Base-by-base conservation (phyloP, 202 grass and related monocot species). In the Cymbopogon flexuosus region DNA sequence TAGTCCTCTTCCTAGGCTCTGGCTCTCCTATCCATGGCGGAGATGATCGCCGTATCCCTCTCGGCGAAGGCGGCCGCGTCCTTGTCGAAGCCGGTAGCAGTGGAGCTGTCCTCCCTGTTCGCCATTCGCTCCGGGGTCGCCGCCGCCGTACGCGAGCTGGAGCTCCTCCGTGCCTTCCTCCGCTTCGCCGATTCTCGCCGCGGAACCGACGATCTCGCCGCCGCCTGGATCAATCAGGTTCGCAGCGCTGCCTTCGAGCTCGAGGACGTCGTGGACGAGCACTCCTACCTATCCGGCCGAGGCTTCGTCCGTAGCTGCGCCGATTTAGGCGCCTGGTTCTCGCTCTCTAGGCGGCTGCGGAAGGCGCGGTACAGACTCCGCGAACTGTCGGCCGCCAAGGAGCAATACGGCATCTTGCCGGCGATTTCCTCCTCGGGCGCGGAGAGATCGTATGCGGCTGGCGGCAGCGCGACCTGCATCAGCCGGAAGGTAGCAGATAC, bases 101-200 rank as follows among this genome's bases (percentile, higher is more conserved):
- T 49, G 10, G 31, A 59, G 51, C 0, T 86, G 39, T 18, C 62
- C 7, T 61, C 71, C 10, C 59, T 87, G 13, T 41, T 65, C 14
- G 36, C 66, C 45, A 39, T 83, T 5, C 66, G 80, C 19, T 78
- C 71, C 13, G 65, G 72, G 21, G 47, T 87, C 12, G 57, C 41
- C 5, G 65, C 15, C 11, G 65, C 65, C 40, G 56, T 56, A 12
- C 71, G 39, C 11, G 79, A 82, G 58, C 79, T 87, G 13, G 79
- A 82, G 23, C 65, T 81, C 30, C 78, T 87, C 71, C 77, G 78
- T 51, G 62, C 72, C 30, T 87, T 81, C 84, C 84, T 87, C 54
- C 72, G 78, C 24, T 76, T 18, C 73, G 79, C 80, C 66, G 72
- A 82, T 36, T 78, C 79, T 14, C 68, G 46, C 65, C n/a, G 47